Conservation (phyloP, 2,329 filamentous ascomycete species). For the Aureobasidium pullulans region DNA sequence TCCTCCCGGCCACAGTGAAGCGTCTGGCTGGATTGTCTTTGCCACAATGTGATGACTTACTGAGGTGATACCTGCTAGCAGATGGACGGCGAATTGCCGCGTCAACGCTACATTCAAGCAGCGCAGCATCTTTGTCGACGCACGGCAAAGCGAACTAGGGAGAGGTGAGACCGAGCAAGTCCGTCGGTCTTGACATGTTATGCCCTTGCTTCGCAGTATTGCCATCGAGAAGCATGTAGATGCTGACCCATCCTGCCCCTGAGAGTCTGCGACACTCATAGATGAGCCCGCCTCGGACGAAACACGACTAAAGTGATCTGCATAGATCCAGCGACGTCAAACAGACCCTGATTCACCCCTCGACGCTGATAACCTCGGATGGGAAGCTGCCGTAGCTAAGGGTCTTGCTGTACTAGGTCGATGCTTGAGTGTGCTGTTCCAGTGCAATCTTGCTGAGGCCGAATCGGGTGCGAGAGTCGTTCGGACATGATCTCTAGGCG, state of each 20-base stretch:
- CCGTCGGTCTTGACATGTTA: neutral
- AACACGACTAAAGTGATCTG: neutral
- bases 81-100: too few relatives aligned
- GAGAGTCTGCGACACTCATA: neutral
- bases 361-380: neutral
- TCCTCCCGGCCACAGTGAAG: neutral
- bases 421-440: neutral
- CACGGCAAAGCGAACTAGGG: too few relatives aligned
- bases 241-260: neutral
- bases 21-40: neutral
- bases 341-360: neutral
- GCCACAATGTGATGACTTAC: neutral
- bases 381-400: neutral
- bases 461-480: neutral
- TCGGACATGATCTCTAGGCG: neutral
- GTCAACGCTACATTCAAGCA: neutral
- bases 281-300: neutral
- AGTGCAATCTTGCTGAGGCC: neutral
- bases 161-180: neutral
- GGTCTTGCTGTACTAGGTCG: neutral
- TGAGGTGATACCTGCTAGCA: neutral
- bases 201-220: neutral
- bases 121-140: neutral
- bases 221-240: neutral
- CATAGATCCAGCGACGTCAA: neutral